Percentiles rank a stretch among this genome's conserved stretches.
phyloP scores from a whole-genome alignment of 192 early-diverging fungal genomes.

The Entomortierella chlamydospora region DNA sequence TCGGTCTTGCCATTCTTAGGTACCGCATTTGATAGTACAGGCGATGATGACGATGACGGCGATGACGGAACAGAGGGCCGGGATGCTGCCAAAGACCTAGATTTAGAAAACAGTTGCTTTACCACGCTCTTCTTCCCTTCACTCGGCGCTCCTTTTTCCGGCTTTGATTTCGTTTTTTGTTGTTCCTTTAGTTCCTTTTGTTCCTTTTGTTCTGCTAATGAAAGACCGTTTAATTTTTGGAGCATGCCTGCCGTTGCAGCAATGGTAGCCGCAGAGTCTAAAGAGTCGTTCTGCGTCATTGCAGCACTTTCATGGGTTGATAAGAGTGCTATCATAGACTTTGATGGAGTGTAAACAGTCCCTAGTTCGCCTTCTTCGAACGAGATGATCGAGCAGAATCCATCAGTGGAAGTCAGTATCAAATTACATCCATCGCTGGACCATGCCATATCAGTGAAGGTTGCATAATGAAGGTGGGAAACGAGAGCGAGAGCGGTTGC shows the following conservation, averaged over 20 bases:
- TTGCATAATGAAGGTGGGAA: conserved; percentile 87
- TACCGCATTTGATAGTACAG: not conserved
- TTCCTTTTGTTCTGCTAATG: conserved; percentile 26
- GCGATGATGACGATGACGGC: not conserved
- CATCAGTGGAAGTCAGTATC: conserved; percentile 85
- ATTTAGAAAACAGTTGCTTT: conserved; percentile 23
- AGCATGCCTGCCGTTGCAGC: conserved; percentile 49
- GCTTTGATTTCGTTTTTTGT: conserved; percentile 24
- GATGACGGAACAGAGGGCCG: not conserved
- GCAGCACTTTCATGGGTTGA: not conserved
- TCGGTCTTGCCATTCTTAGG: conserved; percentile 25
- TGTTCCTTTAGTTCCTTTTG: conserved; percentile 21
- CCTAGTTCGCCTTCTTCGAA: conserved; percentile 81
- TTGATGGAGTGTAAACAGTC: conserved; percentile 31
- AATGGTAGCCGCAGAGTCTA: conserved; percentile 26
- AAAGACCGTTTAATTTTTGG: conserved; percentile 39
- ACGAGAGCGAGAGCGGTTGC: conserved; percentile 76
- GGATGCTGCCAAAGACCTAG: not conserved
- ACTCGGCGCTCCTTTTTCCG: conserved; percentile 7
- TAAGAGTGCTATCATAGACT: conserved; percentile 26
- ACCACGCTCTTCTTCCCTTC: conserved; percentile 7
- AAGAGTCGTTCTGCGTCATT: not conserved
- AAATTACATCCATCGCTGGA: conserved; percentile 79
- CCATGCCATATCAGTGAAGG: conserved; percentile 92
- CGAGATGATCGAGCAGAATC: conserved; percentile 83